Percentiles rank a stretch among this genome's conserved stretches.
Conservation (phyloP, 2,329 filamentous ascomycete species). For the Alternaria sp. region DNA sequence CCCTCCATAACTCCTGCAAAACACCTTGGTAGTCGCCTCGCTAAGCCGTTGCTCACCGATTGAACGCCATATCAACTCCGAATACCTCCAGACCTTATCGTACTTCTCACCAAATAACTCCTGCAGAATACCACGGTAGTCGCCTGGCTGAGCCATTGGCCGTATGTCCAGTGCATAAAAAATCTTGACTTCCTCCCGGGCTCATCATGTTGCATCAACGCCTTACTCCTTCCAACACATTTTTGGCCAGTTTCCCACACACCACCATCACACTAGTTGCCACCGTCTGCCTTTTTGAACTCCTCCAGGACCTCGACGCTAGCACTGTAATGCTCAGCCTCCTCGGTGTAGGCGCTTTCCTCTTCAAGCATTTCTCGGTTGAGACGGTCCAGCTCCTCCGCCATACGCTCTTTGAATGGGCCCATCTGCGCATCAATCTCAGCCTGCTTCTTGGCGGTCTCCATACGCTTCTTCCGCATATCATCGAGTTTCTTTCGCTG, state of each 20-base stretch:
- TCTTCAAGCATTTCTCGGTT: conserved; percentile 25
- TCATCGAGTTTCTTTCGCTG: conserved; percentile 25
- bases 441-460: conserved; percentile 24
- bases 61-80: neutral
- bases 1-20: neutral
- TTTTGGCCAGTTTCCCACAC: neutral
- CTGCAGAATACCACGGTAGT: neutral
- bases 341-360: conserved; percentile 18
- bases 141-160: neutral
- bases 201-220: neutral
- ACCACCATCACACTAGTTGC: neutral
- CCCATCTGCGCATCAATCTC: conserved; percentile 21
- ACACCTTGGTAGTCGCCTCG: neutral
- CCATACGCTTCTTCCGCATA: conserved; percentile 19
- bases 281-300: conserved; percentile 17
- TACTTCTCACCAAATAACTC: neutral
- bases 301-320: conserved; percentile 25
- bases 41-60: neutral
- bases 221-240: neutral
- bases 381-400: conserved; percentile 30
- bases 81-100: neutral
- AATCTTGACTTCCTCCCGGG: conserved; percentile 3
- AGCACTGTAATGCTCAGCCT: conserved; percentile 18
- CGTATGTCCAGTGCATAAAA: neutral
- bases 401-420: conserved; percentile 24